A percentile compares a stretch with the other conserved stretches of the same genome.
Conservation (phyloP, 805 yeast species). For the Candida endomychidarum region DNA sequence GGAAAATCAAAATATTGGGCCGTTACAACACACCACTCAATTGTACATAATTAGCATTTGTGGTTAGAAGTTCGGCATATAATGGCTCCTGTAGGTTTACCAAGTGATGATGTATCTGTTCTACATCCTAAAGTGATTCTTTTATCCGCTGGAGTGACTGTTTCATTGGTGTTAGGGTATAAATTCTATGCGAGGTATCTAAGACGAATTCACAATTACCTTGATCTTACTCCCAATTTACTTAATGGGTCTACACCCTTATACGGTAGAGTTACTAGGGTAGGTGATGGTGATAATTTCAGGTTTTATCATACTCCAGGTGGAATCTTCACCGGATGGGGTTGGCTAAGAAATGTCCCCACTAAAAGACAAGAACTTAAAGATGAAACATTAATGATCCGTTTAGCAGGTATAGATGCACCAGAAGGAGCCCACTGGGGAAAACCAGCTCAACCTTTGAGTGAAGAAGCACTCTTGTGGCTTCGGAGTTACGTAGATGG, state of each 20-base stretch:
- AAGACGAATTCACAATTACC: slow-evolving; percentile 33
- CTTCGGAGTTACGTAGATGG: slow-evolving; percentile 65
- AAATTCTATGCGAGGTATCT: slow-evolving; percentile 34
- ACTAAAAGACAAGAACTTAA: slow-evolving; percentile 45
- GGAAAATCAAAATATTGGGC: not conserved
- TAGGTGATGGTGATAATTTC: slow-evolving; percentile 96
- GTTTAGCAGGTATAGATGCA: slow-evolving; percentile 94
- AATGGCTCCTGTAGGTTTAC: slow-evolving; percentile 11
- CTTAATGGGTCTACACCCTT: slow-evolving; percentile 28
- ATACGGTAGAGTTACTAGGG: slow-evolving; percentile 78
- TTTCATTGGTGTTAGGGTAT: slow-evolving; percentile 27
- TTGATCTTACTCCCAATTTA: slow-evolving; percentile 38
- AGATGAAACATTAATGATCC: slow-evolving; percentile 70
- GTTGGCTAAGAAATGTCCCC: slow-evolving; percentile 78
- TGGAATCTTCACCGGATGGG: slow-evolving; percentile 87
- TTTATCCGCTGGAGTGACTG: slow-evolving; percentile 35
- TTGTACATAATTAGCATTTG: no score
- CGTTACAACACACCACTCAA: not conserved
- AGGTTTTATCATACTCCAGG: slow-evolving; percentile 94
- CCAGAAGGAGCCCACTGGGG: slow-evolving; percentile 97
- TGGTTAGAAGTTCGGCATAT: no score
- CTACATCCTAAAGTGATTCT: slow-evolving; percentile 41
- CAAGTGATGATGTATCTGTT: slow-evolving; percentile 20
- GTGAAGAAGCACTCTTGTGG: slow-evolving; percentile 85
- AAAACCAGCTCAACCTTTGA: slow-evolving; percentile 82